Evolutionary conservation across 345 rosid species (phyloP), one percentile per base, ranked within the genome.

Genomic region (Syzygium oleosum): DNA sequence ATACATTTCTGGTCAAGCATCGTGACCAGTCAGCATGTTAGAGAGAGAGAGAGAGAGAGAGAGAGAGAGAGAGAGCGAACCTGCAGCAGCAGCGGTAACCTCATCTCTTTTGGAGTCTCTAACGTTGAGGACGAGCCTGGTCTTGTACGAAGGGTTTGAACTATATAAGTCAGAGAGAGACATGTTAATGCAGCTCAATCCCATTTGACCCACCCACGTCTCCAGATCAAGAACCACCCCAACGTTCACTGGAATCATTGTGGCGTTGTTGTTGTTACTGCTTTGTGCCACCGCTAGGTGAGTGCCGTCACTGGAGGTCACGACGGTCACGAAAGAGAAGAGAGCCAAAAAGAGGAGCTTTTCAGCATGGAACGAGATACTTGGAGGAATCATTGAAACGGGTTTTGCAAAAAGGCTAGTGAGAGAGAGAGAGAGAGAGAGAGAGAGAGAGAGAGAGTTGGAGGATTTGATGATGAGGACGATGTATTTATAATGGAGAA

Each of bases 261-360:
- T 9, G 4, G 12, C 3, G 9, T 16, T 16, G 43, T 19, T 9
- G 23, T 31, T 31, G 23, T 68, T 68, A 17, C 43, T 68, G 43
- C 43, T 19, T 4, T 68, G 43, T 12, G 3, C 79, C 6, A 9
- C 79, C 4, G 12, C 23, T 16, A 19, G 22, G 12, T 68, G 43
- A 68, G 12, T 4, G 3, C 22, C 79, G 1, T 31, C 1, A 12
- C 5, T 16, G 0, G 31, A 15, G 43, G 78, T 29, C 12, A 8
- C 5, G 5, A 31, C 22, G 4, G 16, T 7, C 2, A 19, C 12
- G 23, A 16, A 68, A 68, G 34, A 9, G 23, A 22, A 68, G 46
- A 31, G 79, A 19, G 0, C 79, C 12, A 68, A 31, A 68, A 31
- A 16, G 22, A 9, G 43, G 79, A 68, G 79, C 12, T 68, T 68